Evolutionary conservation across 495 filamentous ascomycete species (phyloP), one percentile per base, ranked within the genome.

Genomic region (Clavariopsis aquatica): DNA sequence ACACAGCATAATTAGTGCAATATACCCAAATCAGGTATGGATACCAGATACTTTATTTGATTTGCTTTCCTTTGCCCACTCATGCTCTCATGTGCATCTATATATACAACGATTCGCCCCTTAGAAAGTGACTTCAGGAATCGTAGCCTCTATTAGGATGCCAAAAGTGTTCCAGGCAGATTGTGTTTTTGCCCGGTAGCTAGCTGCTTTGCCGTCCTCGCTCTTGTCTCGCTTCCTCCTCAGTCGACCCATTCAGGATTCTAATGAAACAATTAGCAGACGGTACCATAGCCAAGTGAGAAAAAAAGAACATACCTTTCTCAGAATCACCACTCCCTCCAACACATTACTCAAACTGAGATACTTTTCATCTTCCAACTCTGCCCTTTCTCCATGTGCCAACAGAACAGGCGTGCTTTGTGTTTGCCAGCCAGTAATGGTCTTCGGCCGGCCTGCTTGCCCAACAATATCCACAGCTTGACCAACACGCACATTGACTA

Each of bases 401-500:
- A 99, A 79, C 58, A 99, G 80, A 53, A 99, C 94, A 2, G 94
- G 94, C 20, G 94, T 98, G 78, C 90, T 97, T 79, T 99, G 94
- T 63, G 94, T 99, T 79, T 99, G 94, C 94, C 94, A 99, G 41
- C 94, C 94, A 17, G 94, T 99, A 68, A 99, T 99, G 2, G 95
- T 97, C 87, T 97, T 99, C 52, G 94, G 94, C 66, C 93, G 83
- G 62, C 94, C 94, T 0, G 95, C 94, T 77, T 98, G 94, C 49
- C 94, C 94, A 41, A 99, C 94, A 52, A 98, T 92, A 77, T 99
- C 94, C 31, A 99, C 94, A 49, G 94, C 94, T 77, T 99, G 94
- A 73, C 94, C 94, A 27, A 99, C 93, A 23, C 94, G 87, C 15
- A 99, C 94, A 71, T 96, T 98, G 69, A 98, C 95, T 23, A 89